Conservation (phyloP, 768 basidiomycete species). For the Candolleomyces aberdarensis region DNA sequence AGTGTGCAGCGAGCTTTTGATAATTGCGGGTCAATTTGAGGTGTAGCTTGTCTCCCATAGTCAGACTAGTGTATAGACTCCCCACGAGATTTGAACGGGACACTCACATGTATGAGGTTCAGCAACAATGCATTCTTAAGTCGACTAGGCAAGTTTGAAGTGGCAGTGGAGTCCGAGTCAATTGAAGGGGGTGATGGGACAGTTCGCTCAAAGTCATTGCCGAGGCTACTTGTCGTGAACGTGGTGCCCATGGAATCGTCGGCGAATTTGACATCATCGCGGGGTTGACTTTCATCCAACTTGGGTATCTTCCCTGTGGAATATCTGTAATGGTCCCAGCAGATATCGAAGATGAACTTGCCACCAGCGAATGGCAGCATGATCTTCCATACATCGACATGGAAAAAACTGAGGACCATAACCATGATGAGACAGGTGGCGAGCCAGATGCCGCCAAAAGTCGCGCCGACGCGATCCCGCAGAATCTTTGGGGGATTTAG, state of each 20-base stretch:
- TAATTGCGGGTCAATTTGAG: no score
- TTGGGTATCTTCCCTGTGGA: background rate
- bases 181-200: background rate
- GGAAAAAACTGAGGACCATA: slow-evolving; percentile 72
- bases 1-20: slow-evolving; percentile 28
- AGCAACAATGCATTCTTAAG: no score
- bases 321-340: background rate
- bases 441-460: slow-evolving; percentile 68
- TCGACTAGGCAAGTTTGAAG: no score
- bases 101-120: no score
- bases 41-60: no score
- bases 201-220: background rate
- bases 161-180: no score
- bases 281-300: background rate
- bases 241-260: background rate
- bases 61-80: no score
- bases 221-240: background rate
- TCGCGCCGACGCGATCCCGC: slow-evolving; percentile 69
- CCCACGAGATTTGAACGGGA: no score
- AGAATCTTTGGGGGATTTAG: slow-evolving; percentile 60
- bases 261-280: background rate
- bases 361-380: slow-evolving; percentile 70
- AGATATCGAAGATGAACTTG: background rate
- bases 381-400: slow-evolving; percentile 83
- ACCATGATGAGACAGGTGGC: slow-evolving; percentile 63